Percentiles rank a stretch among this genome's conserved stretches.
These are phyloP conservation scores for Paramecium primaurelia DNA, from an alignment of 73 alveolate genomes.

Conservation along the genomic window DNA sequence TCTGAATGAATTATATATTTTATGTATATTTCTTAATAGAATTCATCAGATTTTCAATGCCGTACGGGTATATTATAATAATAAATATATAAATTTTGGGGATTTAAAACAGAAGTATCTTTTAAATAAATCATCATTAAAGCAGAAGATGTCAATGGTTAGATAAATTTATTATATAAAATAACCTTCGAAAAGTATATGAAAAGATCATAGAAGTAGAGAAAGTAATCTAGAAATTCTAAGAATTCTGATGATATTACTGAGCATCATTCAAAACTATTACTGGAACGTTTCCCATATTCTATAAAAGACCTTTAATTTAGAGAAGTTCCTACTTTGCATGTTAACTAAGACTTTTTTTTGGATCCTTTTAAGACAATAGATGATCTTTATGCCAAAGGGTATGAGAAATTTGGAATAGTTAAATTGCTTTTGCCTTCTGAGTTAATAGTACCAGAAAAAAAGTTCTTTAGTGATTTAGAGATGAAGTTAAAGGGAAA, in stretches of 20 bases:
- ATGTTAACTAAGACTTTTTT: constrained; percentile 73
- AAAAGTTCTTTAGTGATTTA: background rate
- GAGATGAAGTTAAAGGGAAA: constrained; percentile 46
- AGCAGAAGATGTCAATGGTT: background rate
- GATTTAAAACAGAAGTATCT: background rate
- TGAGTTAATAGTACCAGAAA: constrained; percentile 8
- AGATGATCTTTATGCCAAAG: constrained; percentile 65
- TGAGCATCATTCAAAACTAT: background rate
- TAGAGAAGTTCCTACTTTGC: constrained; percentile 50
- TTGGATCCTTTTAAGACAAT: constrained; percentile 70
- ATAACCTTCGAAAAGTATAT: background rate
- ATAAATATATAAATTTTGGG: constrained; percentile 2
- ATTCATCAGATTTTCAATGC: background rate
- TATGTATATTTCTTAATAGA: background rate
- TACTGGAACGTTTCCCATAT: constrained; percentile 40
- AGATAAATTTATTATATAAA: background rate
- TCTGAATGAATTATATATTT: background rate
- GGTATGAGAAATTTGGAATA: constrained; percentile 67
- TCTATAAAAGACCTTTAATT: background rate
- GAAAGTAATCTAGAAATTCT: background rate
- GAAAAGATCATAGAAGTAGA: background rate
- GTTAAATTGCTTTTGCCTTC: constrained; percentile 76
- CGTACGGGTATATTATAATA: background rate
- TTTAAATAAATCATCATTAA: background rate
- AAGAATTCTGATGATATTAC: constrained; percentile 29